Conservation (phyloP, 1,284 basidiomycete species). For the Puccinia hordei region DNA sequence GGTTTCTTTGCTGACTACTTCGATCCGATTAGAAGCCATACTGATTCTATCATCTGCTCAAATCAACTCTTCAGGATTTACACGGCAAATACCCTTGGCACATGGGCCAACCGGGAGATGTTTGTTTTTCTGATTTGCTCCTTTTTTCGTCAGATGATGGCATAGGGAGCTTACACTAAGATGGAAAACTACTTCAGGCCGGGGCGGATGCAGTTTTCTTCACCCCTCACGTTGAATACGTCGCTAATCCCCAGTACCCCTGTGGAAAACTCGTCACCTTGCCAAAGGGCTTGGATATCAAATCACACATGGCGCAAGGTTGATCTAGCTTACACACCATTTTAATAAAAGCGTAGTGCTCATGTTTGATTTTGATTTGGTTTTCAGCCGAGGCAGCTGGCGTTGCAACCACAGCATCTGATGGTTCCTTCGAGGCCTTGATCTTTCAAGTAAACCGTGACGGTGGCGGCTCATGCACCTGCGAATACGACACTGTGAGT, state of each 20-base stretch:
- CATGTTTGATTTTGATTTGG: not conserved
- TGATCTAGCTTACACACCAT: too few relatives aligned
- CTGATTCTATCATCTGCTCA: not conserved
- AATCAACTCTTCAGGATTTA: not conserved
- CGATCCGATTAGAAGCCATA: not conserved
- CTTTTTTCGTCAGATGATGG: not conserved
- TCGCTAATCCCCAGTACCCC: constrained; percentile 26
- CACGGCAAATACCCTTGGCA: constrained; percentile 34
- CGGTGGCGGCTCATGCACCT: constrained; percentile 25
- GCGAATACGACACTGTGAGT: constrained; percentile 39
- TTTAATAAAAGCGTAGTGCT: not conserved
- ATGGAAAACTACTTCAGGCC: constrained; percentile 8
- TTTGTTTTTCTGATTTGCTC: not conserved
- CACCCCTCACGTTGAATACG: constrained; percentile 25
- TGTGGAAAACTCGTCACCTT: constrained; percentile 24
- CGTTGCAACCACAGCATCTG: constrained; percentile 17
- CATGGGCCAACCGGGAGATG: constrained; percentile 24
- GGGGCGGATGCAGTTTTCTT: constrained; percentile 33
- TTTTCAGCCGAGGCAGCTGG: constrained; percentile 34
- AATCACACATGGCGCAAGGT: constrained; percentile 28
- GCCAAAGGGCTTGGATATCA: constrained; percentile 26
- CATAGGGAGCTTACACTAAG: not conserved
- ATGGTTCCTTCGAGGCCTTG: constrained; percentile 35
- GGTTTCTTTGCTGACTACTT: not conserved
- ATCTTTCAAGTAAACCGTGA: constrained; percentile 49